Conservation (phyloP, 2,329 filamentous ascomycete genomes). For the Nannizziopsis arthrosporioides region DNA sequence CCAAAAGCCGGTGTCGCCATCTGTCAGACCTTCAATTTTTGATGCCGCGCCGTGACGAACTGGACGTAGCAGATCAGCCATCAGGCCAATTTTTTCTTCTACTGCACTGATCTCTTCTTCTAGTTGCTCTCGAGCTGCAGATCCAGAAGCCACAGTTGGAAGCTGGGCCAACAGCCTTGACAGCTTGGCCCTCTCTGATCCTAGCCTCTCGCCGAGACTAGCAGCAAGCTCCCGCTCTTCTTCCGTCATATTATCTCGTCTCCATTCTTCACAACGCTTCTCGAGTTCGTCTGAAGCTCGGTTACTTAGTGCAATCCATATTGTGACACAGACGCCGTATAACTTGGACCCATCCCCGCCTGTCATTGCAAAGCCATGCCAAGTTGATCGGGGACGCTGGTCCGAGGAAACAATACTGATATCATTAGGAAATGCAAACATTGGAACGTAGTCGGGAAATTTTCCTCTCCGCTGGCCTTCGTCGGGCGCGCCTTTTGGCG, state of each 20-base stretch:
- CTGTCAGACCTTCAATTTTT: slow-evolving; percentile 92
- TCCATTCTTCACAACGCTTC: slow-evolving; percentile 71
- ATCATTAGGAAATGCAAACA: slow-evolving; percentile 98
- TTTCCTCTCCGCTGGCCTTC: slow-evolving; percentile 67
- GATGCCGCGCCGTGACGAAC: slow-evolving; percentile 88
- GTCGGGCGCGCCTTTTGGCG: slow-evolving; percentile 67
- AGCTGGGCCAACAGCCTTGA: slow-evolving; percentile 77
- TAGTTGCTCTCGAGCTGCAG: slow-evolving; percentile 64
- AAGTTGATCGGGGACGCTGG: slow-evolving; percentile 85
- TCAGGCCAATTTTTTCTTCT: slow-evolving; percentile 91
- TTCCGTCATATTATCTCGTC: slow-evolving; percentile 89
- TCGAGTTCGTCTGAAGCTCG: slow-evolving; percentile 67
- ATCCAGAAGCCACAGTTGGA: slow-evolving; percentile 68
- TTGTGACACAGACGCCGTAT: slow-evolving; percentile 79
- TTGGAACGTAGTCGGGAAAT: slow-evolving; percentile 95
- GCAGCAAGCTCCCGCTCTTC: slow-evolving; percentile 90
- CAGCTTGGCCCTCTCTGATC: slow-evolving; percentile 74
- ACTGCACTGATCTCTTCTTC: slow-evolving; percentile 93
- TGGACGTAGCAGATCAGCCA: slow-evolving; percentile 89
- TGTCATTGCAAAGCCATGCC: slow-evolving; percentile 99
- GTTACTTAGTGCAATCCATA: slow-evolving; percentile 80
- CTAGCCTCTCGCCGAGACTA: slow-evolving; percentile 78
- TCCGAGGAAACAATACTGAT: slow-evolving; percentile 94
- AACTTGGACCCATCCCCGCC: slow-evolving; percentile 82
- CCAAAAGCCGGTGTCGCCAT: slow-evolving; percentile 93